Percentiles rank a stretch among this genome's conserved stretches.
phyloP scores from a whole-genome alignment of 177 flowering plant genomes.

The Tripterygium wilfordii region DNA sequence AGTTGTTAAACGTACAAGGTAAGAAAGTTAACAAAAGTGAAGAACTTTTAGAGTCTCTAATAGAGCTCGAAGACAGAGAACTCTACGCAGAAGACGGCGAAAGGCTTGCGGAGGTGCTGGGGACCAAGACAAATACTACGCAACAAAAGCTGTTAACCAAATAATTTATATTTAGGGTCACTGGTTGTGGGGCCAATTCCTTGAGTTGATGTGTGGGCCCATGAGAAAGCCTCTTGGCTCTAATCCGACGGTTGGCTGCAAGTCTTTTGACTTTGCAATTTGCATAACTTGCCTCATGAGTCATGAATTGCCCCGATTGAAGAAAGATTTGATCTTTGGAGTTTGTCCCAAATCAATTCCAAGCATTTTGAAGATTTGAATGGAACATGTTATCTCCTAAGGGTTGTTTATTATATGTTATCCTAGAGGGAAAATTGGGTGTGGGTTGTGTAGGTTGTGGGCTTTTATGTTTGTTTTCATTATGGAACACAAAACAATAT shows the following conservation, averaged over 20 bases:
- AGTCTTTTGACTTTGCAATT: too few relatives aligned
- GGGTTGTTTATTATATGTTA: slow-evolving; percentile 8
- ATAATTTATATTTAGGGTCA: too few relatives aligned
- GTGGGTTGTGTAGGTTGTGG: too few relatives aligned
- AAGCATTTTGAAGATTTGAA: too few relatives aligned
- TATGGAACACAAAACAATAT: background rate
- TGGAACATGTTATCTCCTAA: background rate
- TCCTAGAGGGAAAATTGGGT: background rate
- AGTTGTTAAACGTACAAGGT: slow-evolving; percentile 1
- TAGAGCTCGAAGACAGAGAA: slow-evolving; percentile 10
- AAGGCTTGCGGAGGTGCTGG: slow-evolving; percentile 20
- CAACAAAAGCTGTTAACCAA: background rate
- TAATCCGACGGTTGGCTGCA: too few relatives aligned
- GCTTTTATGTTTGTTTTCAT: slow-evolving; percentile 1
- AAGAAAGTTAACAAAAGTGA: slow-evolving; percentile 3
- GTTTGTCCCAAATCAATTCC: too few relatives aligned
- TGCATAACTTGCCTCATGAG: too few relatives aligned
- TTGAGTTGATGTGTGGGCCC: too few relatives aligned
- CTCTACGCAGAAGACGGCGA: slow-evolving; percentile 28
- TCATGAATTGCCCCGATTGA: too few relatives aligned
- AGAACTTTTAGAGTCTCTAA: background rate
- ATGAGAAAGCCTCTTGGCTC: too few relatives aligned
- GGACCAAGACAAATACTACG: slow-evolving; percentile 9
- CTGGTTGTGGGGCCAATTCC: too few relatives aligned
- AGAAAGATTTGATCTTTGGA: too few relatives aligned